A percentile compares a stretch with the other conserved stretches of the same genome.
These are phyloP conservation scores for Coemansia aciculifera DNA, from an alignment of 192 early-diverging fungal species.

Conservation along the genomic window DNA sequence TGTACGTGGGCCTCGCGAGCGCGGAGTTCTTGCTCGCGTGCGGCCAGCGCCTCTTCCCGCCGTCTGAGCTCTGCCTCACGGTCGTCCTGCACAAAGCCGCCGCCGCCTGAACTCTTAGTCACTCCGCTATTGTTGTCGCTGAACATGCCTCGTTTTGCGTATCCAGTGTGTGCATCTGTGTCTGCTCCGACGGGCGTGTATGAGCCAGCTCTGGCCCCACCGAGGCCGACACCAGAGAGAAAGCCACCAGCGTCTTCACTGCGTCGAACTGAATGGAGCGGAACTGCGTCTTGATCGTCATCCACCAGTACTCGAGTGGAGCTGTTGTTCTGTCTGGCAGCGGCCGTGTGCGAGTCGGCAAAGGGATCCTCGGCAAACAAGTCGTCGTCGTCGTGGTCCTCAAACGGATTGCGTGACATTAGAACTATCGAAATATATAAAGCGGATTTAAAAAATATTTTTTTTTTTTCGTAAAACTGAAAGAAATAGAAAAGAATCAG, in stretches of 20 bases:
- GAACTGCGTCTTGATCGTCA: slow-evolving; percentile 39
- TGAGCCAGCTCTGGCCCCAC: slow-evolving; percentile 22
- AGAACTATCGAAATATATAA: neutral
- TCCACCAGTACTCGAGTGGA: slow-evolving; percentile 15
- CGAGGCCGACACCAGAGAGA: slow-evolving; percentile 28
- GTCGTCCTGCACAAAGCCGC: slow-evolving; percentile 29
- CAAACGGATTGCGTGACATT: slow-evolving; percentile 54
- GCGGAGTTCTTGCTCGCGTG: slow-evolving; percentile 69
- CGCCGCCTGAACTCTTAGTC: slow-evolving; percentile 12
- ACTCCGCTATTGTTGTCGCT: slow-evolving; percentile 11
- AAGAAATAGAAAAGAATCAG: neutral
- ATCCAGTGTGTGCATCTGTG: slow-evolving; percentile 13
- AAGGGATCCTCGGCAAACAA: slow-evolving; percentile 46
- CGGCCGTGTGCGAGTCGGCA: slow-evolving; percentile 25
- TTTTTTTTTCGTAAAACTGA: neutral
- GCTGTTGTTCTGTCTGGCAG: slow-evolving; percentile 16
- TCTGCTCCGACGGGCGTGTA: slow-evolving; percentile 44
- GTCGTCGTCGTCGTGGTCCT: slow-evolving; percentile 39
- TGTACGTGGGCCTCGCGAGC: slow-evolving; percentile 65
- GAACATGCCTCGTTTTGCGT: slow-evolving; percentile 15
- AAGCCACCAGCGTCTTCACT: slow-evolving; percentile 43
- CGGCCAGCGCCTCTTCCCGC: slow-evolving; percentile 74
- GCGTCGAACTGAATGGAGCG: slow-evolving; percentile 39
- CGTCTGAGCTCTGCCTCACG: slow-evolving; percentile 72
- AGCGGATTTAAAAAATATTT: neutral